These are phyloP conservation scores for Stellera chamaejasme DNA, from an alignment of 345 rosid species.

Conservation along the genomic window DNA sequence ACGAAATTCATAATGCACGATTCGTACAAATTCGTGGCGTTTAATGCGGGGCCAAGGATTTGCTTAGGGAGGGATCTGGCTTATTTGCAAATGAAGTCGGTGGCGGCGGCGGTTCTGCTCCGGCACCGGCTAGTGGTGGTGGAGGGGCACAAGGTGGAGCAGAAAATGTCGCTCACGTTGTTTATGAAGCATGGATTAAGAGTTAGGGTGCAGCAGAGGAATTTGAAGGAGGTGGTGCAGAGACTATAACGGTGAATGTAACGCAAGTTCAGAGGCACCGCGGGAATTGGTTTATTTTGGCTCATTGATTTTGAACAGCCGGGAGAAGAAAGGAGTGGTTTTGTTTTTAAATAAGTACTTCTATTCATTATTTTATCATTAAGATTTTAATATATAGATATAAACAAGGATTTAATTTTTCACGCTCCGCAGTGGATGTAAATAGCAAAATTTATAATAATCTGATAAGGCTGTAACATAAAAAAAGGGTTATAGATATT, in stretches of 20 bases:
- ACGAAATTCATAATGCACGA: conserved; percentile 46
- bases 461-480: too few relatives aligned
- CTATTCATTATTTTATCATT: too few relatives aligned
- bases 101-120: conserved; percentile 67
- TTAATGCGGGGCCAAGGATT: conserved; percentile 89
- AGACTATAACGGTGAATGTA: conserved; percentile 22
- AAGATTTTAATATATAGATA: too few relatives aligned
- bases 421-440: too few relatives aligned
- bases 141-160: conserved; percentile 79
- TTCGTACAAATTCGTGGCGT: conserved; percentile 77
- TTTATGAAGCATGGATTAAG: conserved; percentile 84
- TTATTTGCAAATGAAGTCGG: conserved; percentile 86
- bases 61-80: conserved; percentile 86
- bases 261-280: conserved; percentile 11
- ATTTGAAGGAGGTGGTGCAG: conserved; percentile 31
- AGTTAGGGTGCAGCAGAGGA: conserved; percentile 57
- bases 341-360: too few relatives aligned
- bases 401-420: too few relatives aligned
- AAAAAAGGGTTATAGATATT: too few relatives aligned
- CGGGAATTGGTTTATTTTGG: too few relatives aligned
- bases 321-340: too few relatives aligned
- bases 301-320: too few relatives aligned
- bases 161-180: conserved; percentile 91
- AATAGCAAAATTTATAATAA: too few relatives aligned
- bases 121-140: conserved; percentile 61